phyloP scores from a whole-genome alignment of 495 filamentous ascomycete genomes.

The Paragyromitra xinjiangensis region DNA sequence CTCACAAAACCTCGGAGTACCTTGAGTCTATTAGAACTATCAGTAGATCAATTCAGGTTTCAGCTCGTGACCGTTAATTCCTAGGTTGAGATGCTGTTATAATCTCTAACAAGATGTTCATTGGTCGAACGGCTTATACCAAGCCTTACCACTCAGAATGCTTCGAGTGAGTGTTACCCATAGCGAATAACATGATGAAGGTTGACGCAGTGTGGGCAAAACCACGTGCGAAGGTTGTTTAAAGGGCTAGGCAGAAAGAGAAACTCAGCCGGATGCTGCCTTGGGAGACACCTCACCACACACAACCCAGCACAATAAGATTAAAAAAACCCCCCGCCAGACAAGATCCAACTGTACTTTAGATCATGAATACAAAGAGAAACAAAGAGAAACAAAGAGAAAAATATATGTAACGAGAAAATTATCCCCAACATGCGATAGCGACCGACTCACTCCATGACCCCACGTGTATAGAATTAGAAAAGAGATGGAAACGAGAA shows the following conservation, averaged over 20 bases:
- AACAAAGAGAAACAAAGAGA: conserved; percentile 13
- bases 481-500: conserved; percentile 27
- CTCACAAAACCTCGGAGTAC: too few relatives aligned
- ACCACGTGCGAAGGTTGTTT: conserved; percentile 23
- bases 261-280: not conserved
- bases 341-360: conserved; percentile 38
- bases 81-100: too few relatives aligned
- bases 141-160: too few relatives aligned
- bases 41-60: too few relatives aligned
- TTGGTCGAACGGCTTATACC: too few relatives aligned
- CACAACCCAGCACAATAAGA: conserved; percentile 15
- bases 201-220: conserved; percentile 27
- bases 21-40: too few relatives aligned
- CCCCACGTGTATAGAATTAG: conserved; percentile 38
- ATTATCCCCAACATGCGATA: conserved; percentile 42
- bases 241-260: conserved; percentile 35
- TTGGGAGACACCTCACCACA: conserved; percentile 20
- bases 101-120: too few relatives aligned
- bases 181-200: not conserved
- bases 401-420: conserved; percentile 43
- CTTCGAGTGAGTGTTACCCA: conserved; percentile 7
- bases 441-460: conserved; percentile 46
- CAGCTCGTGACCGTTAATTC: too few relatives aligned
- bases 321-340: conserved; percentile 7
- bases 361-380: conserved; percentile 18